Conservation (phyloP, 768 basidiomycete species). For the Tylopilus plumbeoviolaceoides region DNA sequence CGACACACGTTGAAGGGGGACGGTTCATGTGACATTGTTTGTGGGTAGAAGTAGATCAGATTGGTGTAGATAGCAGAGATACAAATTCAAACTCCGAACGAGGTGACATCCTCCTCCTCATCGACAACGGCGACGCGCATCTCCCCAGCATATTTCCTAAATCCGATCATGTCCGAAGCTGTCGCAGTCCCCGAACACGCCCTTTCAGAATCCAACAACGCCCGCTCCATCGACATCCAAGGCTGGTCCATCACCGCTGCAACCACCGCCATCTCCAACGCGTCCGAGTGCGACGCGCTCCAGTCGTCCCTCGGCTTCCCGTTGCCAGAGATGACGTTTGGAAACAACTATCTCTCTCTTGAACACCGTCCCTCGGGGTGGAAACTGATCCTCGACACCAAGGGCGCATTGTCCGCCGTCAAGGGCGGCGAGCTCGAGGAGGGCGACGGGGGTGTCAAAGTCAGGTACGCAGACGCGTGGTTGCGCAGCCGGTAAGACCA, state of each 20-base stretch:
- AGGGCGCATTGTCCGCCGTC: conserved; percentile 66
- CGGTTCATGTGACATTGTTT: too few relatives aligned
- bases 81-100: background rate
- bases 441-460: conserved; percentile 91
- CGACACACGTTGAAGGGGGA: too few relatives aligned
- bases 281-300: conserved; percentile 66
- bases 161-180: conserved; percentile 36
- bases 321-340: conserved; percentile 96
- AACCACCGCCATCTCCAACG: conserved; percentile 78
- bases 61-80: too few relatives aligned
- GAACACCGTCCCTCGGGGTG: conserved; percentile 63
- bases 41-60: too few relatives aligned
- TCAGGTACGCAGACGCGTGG: conserved; percentile 95
- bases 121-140: background rate
- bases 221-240: conserved; percentile 61
- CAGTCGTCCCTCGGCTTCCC: conserved; percentile 68
- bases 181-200: conserved; percentile 56
- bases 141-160: conserved; percentile 10
- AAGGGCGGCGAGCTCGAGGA: conserved; percentile 69
- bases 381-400: conserved; percentile 61
- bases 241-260: conserved; percentile 69
- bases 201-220: conserved; percentile 64
- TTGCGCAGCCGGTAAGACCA: conserved; percentile 68
- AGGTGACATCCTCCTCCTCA: background rate
- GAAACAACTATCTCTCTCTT: conserved; percentile 70